A percentile compares a stretch with the other conserved stretches of the same genome.
These are phyloP conservation scores for Neurospora sp. DNA, from an alignment of 2,329 filamentous ascomycete species.

Conservation along the genomic window DNA sequence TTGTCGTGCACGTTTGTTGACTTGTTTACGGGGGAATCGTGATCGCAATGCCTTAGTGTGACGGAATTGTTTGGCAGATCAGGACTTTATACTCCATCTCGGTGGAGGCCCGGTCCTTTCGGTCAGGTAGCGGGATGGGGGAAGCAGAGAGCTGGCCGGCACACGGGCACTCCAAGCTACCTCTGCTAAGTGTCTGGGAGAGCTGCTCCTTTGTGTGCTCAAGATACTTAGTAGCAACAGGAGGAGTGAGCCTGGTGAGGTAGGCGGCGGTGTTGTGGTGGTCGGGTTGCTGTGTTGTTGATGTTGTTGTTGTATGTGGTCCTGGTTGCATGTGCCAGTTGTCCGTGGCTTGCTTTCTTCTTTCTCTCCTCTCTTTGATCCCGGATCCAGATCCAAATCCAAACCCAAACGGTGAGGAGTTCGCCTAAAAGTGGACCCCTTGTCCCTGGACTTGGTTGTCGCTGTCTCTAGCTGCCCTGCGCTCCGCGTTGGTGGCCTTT, in stretches of 20 bases:
- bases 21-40: background rate
- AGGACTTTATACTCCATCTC: background rate
- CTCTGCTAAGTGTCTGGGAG: background rate
- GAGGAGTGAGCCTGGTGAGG: background rate
- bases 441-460: background rate
- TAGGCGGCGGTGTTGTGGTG: background rate
- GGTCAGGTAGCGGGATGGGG: background rate
- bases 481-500: background rate
- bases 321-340: background rate
- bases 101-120: background rate
- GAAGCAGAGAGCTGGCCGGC: background rate
- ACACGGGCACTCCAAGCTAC: background rate
- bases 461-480: background rate
- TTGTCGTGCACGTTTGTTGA: background rate
- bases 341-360: background rate
- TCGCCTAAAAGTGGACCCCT: background rate
- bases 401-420: background rate
- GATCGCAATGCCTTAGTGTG: background rate
- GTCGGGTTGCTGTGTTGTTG: background rate
- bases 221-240: background rate
- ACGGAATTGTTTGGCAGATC: background rate
- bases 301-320: background rate
- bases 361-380: background rate
- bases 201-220: background rate
- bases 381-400: background rate